Base-by-base conservation (phyloP, 2,329 filamentous ascomycete genomes). In the Hypoxylon sp. region DNA sequence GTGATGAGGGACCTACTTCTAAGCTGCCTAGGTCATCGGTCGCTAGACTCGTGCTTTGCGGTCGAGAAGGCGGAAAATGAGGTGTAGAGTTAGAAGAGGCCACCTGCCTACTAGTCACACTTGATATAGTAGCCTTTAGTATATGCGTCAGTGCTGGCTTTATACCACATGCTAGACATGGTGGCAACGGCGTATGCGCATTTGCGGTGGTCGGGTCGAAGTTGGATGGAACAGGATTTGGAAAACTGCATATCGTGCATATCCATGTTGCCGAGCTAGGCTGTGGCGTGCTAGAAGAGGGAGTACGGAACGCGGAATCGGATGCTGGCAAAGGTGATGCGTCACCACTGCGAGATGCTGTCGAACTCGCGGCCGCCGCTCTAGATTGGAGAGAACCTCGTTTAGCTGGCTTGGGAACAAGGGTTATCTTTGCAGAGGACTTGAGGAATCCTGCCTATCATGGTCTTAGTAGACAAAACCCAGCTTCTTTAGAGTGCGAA, bases 231-330 rank as follows among this genome's bases (percentile, higher is more conserved):
- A 97, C 89, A 0, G 93, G 91, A 74, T 98, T 98, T 8, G 94
- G 95, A 76, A 97, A 96, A 71, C 92, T 95, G 83, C 95, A 98
- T 74, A 98, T 98, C 1, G 92, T 91, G 81, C 95, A 98, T 19
- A 98, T 90, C 95, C 95, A 98, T 3, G 94, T 97, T 5, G 92
- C 93, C 64, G 84, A 87, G 70, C 84, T 85, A 12, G 82, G 77
- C 12, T 85, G 79, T 1, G 82, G 72, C 30, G 86, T 81, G 14
- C 84, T 81, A 81, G 79, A 61, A 71, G 80, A 70, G 73, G 82
- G 74, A 41, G 79, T 73, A 62, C 83, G 78, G 66, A 82, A 80
- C 2, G 79, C 45, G n/a, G 70, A 58, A 39, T 74, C 74, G 9
- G 70, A 63, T n/a, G 45, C 53, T 16, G 74, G 68, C 47, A 64